phyloP scores from a whole-genome alignment of 306 rosid genomes.

The Lathyrus sativus region DNA sequence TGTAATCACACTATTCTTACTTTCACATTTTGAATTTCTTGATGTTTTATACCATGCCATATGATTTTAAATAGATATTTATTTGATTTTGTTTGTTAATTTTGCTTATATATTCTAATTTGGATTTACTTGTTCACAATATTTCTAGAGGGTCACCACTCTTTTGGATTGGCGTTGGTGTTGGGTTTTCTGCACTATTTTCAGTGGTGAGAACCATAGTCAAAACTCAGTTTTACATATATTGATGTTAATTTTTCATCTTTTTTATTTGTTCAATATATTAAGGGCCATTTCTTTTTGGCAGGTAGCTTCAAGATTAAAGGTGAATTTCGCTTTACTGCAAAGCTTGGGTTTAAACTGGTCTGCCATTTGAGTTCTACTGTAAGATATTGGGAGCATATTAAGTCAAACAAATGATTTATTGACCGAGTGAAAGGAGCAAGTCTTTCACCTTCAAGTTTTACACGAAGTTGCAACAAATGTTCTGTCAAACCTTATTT shows the following conservation, averaged over 20 bases:
- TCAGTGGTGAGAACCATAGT: constrained; percentile 71
- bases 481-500: constrained; percentile 24
- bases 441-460: constrained; percentile 1
- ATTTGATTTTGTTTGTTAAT: not conserved
- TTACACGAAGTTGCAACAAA: constrained; percentile 22
- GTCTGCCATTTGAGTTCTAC: constrained; percentile 29
- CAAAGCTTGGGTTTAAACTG: constrained; percentile 38
- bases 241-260: constrained; percentile 22
- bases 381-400: constrained; percentile 27
- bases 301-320: constrained; percentile 76
- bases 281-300: constrained; percentile 36
- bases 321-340: constrained; percentile 66
- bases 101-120: constrained; percentile 25
- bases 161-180: constrained; percentile 96
- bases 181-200: constrained; percentile 88
- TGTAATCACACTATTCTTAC: constrained; percentile 51
- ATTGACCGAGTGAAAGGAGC: not conserved
- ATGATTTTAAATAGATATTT: not conserved
- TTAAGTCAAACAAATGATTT: constrained; percentile 6
- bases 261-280: constrained; percentile 37
- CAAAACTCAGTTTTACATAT: constrained; percentile 18
- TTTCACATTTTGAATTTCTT: constrained; percentile 15
- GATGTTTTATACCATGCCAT: constrained; percentile 15
- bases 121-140: constrained; percentile 34
- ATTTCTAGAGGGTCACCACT: constrained; percentile 85